Base-by-base conservation (phyloP, 2,329 filamentous ascomycete species). In the Fusarium dlaminii region DNA sequence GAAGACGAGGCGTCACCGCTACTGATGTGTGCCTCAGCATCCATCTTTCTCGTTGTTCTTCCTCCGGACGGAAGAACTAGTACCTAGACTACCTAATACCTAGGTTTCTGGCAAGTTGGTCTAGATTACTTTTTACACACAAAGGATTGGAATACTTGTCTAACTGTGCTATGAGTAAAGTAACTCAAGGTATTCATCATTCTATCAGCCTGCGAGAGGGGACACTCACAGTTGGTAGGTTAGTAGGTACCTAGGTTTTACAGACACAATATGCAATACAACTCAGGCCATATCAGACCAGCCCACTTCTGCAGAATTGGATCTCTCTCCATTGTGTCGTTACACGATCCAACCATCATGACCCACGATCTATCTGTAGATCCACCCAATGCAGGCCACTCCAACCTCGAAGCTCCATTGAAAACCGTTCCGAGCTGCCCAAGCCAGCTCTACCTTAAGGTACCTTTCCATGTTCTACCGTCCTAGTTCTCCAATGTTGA, bases 1-100 rank as follows among this genome's bases (percentile, higher is more conserved):
- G 63, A 69, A 75, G 61, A 32, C 42, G 60, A 51, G 49, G 58
- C 66, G 73, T 73, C 75, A 77, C 75, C 75, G 75, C 75, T 76
- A 64, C 69, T 75, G 66, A 70, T 57, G 61, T 52, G 57, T 70
- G 66, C 46, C 39, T 39, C 61, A 63, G 49, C 59, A 24, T 32
- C 27, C 59, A 24, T 32, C 27, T 43, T 34, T 63, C 54, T 69
- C 63, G 20, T 55, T 42, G 24, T 40, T 40, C 20, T 40, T 40
- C 20, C 45, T 30, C 24, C 63, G 56, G 39, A 30, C 27, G 24
- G 29, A 51, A 29, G 42, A 56, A 39, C 29, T 40, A 32, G 46
- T 62, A 36, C 18, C 40, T 46, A 63, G 24, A 36, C 36, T n/a
- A n/a, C n/a, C n/a, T n/a, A n/a, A n/a, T n/a, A n/a, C n/a, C n/a